Base-by-base conservation (phyloP, 768 basidiomycete species). In the Hypholoma fasciculare region DNA sequence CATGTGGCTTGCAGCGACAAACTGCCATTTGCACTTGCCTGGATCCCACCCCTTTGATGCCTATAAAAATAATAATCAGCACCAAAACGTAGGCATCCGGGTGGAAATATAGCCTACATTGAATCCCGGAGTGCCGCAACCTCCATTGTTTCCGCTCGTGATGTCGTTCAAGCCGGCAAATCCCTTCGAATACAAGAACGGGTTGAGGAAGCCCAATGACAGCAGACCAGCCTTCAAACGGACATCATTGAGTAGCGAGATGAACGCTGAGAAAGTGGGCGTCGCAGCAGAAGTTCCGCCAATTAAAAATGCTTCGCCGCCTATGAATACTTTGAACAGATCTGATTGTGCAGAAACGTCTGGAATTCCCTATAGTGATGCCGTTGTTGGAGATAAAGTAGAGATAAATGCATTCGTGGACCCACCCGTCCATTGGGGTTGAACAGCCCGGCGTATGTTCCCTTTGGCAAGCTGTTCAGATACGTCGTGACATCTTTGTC, bases 121-220 rank as follows among this genome's bases (percentile, higher is more conserved):
- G 67, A 88, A 89, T 4, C 88, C 88, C 19, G 68, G 64, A 1
- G 87, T 89, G 5, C 86, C 86, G 66, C 88, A 89, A 16, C 79
- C 80, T 57, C 76, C 71, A 62, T 86, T 84, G 51, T 79, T 78
- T 0, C 88, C 88, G 7, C 64, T 54, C 0, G 81, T 83, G 62
- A 89, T 80, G 61, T 89, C 88, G 55, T 84, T 87, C 53, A 88
- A 72, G 0, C 72, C 79, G 9, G 50, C 42, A 7, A 64, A 51
- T 4, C 74, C 74, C 14, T 61, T 66, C 17, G 68, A 67, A 65
- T 89, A 89, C 2, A 89, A 53, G 49, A 85, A 73, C 2, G 86
- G 87, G 68, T 89, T 89, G 59, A 90, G 71, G 71, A 88, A 88
- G 0, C 88, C 88, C n/a, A 89, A 71, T 26, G 85, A 56, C 8